Base-by-base conservation (phyloP, 495 filamentous ascomycete genomes). In the Chlorociboria aeruginascens region DNA sequence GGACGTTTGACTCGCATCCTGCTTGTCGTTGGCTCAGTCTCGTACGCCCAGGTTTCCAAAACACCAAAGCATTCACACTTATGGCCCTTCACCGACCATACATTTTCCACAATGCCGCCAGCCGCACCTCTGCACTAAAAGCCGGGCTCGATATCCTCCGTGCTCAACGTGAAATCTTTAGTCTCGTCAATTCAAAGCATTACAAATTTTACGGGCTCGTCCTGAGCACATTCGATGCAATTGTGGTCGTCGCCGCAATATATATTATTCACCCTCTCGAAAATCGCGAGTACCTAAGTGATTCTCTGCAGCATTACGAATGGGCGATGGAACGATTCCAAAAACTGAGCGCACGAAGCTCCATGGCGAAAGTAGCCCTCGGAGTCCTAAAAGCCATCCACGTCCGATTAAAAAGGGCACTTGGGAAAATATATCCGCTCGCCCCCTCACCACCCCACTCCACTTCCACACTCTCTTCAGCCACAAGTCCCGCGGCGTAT, bases 11-110 rank as follows among this genome's bases (percentile, higher is more conserved):
- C 46, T 43, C 57, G 32, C 49, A 63, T 12, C 66, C 63, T 0
- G 67, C 70, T 11, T 74, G 73, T 39, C 63, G 66, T 51, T 82
- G 77, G 71, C 53, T 82, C 31, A 66, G 69, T 1, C 61, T 53
- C 32, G 67, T 67, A 3, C 63, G 75, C 16, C 63, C 68, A 11
- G 59, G 63, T 9, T 46, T 79, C 43, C 67, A 68, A 28, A 71
- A 71, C 39, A 56, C 71, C 8, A 52, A 67, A 16, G 61, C 67
- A 14, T 73, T 78, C 50, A 70, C 76, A 41, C 60, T 79, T 38
- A 77, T 81, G 56, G 74, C 75, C 14, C 66, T 82, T 32, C 78
- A 82, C 46, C 69, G 77, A 39, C 75, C 78, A 0, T 82, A 77
- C 55, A 74, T 82, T 33, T 82, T 82, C 48, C 75, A 74, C 0